Evolutionary conservation across 2,329 filamentous ascomycete species (phyloP), one percentile per base, ranked within the genome.

Genomic region (Beauveria pseudobassiana): DNA sequence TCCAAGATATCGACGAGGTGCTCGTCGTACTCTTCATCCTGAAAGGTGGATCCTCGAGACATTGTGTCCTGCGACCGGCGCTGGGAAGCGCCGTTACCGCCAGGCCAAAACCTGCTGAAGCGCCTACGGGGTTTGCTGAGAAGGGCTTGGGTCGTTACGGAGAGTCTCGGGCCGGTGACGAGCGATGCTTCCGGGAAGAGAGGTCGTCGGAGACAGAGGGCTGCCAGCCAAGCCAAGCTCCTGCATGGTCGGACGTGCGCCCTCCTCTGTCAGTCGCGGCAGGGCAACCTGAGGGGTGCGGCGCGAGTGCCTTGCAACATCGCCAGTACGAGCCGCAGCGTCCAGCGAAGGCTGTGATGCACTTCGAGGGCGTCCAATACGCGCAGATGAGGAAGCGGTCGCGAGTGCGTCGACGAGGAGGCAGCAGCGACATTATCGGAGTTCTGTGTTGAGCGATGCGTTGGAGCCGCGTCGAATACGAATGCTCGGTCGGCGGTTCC

Each of bases 251-350:
- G 75, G 75, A 0, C 75, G 69, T 0, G 64, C 61, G 9, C 75
- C 74, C 63, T 77, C 75, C 48, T 77, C 75, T 0, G 75, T 77
- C 51, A 77, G 65, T 45, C 75, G 72, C 14, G 75, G 75, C 67
- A 77, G 65, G 42, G 72, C 70, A 5, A 68, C 55, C 55, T 74
- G 73, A n/a, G 70, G 73, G 9, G 68, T 63, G 30, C 71, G 65
- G 43, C 72, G 65, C 24, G 71, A 72, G 57, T 71, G 68, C 14
- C 73, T 66, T 22, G 68, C 68, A 14, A 63, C 61, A n/a, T 62
- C 54, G 7, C 34, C 59, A 42, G 71, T 65, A 5, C 50, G 65
- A 6, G 67, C 48, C 6, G 68, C 9, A 4, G 67, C 65, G 1
- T 69, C 64, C 18, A 68, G 63, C 26, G 69, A 67, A 7, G 74